A percentile compares a stretch with the other conserved stretches of the same genome.
Conservation (phyloP, 495 filamentous ascomycete genomes). For the Choiromyces venosus region DNA sequence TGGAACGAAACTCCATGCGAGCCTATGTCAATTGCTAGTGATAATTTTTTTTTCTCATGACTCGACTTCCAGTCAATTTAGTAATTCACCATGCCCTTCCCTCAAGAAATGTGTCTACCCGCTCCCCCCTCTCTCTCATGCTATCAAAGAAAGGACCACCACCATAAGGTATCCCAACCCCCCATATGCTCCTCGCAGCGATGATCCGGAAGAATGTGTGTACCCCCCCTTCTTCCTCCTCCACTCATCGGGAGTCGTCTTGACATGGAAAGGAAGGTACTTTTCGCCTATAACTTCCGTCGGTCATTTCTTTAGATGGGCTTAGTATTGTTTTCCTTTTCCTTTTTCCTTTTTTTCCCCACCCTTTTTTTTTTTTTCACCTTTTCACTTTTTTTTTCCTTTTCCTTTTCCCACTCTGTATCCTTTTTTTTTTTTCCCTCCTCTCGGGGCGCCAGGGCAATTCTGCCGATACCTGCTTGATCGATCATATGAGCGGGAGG, state of each 20-base stretch:
- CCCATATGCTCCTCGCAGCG: not conserved
- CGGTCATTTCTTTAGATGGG: not conserved
- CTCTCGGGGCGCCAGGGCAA: not conserved
- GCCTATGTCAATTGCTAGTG: not conserved
- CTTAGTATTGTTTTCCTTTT: not conserved
- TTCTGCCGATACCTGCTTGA: not conserved
- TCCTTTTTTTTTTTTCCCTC: not conserved
- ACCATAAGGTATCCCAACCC: not conserved
- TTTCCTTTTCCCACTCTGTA: not conserved
- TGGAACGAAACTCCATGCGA: not conserved
- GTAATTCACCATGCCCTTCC: not conserved
- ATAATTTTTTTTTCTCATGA: not conserved
- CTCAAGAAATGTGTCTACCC: not conserved
- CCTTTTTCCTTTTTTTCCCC: too few species aligned
- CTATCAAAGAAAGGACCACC: not conserved
- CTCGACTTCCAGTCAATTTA: not conserved
- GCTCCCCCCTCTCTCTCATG: not conserved
- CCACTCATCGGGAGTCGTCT: not conserved
- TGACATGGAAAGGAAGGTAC: not conserved
- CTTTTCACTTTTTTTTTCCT: not conserved
- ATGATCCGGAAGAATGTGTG: not conserved
- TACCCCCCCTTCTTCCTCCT: not conserved
- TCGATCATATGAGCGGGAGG: not conserved
- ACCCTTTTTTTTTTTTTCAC: not conserved
- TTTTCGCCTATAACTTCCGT: not conserved